Conservation (phyloP, 2,329 filamentous ascomycete species). For the Aspergillus proliferans region DNA sequence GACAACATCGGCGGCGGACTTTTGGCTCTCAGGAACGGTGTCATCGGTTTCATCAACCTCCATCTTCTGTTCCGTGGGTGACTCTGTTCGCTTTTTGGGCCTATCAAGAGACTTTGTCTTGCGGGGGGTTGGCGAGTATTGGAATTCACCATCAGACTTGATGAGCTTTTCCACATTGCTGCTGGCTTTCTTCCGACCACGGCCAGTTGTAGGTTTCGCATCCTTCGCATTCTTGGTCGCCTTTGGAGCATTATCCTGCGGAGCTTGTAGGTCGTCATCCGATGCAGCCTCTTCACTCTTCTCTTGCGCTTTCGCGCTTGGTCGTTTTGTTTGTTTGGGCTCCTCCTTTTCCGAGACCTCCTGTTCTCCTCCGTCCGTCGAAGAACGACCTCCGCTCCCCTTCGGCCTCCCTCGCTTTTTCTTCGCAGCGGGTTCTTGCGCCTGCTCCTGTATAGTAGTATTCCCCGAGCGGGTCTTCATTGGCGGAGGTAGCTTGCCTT, state of each 20-base stretch:
- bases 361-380: slow-evolving; percentile 17
- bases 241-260: slow-evolving; percentile 11
- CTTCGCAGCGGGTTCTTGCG: slow-evolving; percentile 14
- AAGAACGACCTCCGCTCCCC: slow-evolving; percentile 23
- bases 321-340: slow-evolving; percentile 19
- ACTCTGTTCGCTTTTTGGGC: slow-evolving; percentile 12
- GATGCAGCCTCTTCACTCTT: slow-evolving; percentile 6
- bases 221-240: slow-evolving; percentile 13
- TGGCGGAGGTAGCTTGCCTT: slow-evolving; percentile 23
- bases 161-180: slow-evolving; percentile 17
- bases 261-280: slow-evolving; percentile 21
- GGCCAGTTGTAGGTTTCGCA: slow-evolving; percentile 14
- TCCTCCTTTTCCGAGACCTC: slow-evolving; percentile 33
- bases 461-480: slow-evolving; percentile 22
- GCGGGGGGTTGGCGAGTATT: slow-evolving; percentile 32
- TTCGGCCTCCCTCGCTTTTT: slow-evolving; percentile 28
- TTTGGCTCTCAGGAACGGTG: slow-evolving; percentile 23
- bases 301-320: slow-evolving; percentile 15
- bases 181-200: slow-evolving; percentile 19
- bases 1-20: slow-evolving; percentile 25
- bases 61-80: slow-evolving; percentile 15
- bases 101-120: slow-evolving; percentile 17
- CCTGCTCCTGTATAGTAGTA: slow-evolving; percentile 14
- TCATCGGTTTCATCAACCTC: slow-evolving; percentile 11
- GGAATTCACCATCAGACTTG: slow-evolving; percentile 34